Evolutionary conservation across 306 rosid species (phyloP), one percentile per base, ranked within the genome.

Genomic region (Luffa acutangula): DNA sequence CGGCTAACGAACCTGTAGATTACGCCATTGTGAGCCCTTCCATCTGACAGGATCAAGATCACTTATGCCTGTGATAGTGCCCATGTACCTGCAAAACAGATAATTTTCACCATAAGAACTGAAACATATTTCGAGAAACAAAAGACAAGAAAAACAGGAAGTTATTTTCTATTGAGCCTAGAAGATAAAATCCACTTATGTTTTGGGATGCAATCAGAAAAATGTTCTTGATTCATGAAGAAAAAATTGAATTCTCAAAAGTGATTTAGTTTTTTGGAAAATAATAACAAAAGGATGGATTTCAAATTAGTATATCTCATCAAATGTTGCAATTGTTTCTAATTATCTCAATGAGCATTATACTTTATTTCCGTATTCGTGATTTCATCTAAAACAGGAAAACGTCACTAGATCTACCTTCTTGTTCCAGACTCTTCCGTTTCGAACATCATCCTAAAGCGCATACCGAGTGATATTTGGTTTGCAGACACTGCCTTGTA

Each of bases 21-120:
- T 95, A 54, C 97, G 96, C 99, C 99, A 95, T 83, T 93, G 98
- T 17, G 99, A 95, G 83, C 83, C 92, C 85, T 93, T 95, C 99
- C 99, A 95, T 85, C 97, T 87, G 82, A 87, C 88, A 75, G 98
- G 88, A 86, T 95, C 99, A 75, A 95, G 90, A 84, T 95, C 99
- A 81, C 87, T 89, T 81, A 91, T 87, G 48, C 99, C 99, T 37
- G 97, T 95, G 76, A 95, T 88, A 64, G 99, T 95, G 63, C 99
- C 99, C 99, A 95, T 95, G 80, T 91, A 90, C 86, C 99, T 95
- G 93, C 21, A 83, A 83, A 80, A 63, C 66, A 84, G 20, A 53
- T 6, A 7, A 39, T 25, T 54, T 48, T 73, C 4, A 3, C 8
- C 20, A 10, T 18, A 20, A 41, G 20, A 36, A n/a, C 20, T 58